Conservation (phyloP, 768 basidiomycete species). For the Boletus speciosus region DNA sequence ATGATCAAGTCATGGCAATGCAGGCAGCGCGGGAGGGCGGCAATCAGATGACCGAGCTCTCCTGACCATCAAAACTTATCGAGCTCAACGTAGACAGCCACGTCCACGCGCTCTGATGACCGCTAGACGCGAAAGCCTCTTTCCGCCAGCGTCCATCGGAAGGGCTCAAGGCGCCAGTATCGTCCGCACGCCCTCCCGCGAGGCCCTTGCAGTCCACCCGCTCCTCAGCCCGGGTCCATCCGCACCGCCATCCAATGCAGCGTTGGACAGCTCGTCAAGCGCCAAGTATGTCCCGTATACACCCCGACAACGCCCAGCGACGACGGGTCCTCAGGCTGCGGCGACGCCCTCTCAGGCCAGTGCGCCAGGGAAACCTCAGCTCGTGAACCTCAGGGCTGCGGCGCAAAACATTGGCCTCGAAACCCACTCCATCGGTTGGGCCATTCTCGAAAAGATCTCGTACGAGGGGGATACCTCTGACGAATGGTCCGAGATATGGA, state of each 20-base stretch:
- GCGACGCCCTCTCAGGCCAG: constrained; percentile 47
- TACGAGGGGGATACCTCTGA: constrained; percentile 44
- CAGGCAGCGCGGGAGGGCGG: not conserved
- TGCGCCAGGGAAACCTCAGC: constrained; percentile 64
- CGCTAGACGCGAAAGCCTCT: constrained; percentile 33
- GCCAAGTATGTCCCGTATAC: constrained; percentile 74
- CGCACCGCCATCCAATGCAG: not conserved
- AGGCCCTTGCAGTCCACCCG: constrained; percentile 60
- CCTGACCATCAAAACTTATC: not conserved
- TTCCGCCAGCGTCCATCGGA: constrained; percentile 56
- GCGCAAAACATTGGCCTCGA: constrained; percentile 68
- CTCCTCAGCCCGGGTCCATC: constrained; percentile 41
- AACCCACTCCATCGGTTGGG: constrained; percentile 65
- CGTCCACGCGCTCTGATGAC: constrained; percentile 27
- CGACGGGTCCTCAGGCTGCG: constrained; percentile 35
- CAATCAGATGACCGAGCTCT: not conserved
- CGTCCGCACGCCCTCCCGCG: constrained; percentile 45
- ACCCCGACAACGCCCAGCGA: constrained; percentile 60
- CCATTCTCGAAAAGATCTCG: constrained; percentile 69
- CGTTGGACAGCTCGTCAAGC: constrained; percentile 1
- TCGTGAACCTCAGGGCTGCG: constrained; percentile 70
- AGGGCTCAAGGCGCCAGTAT: constrained; percentile 44
- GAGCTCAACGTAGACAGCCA: not conserved
- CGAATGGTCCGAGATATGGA: constrained; percentile 74
- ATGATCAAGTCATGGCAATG: not conserved